phyloP scores from a whole-genome alignment of 345 rosid genomes.

The Ailanthus altissimus region DNA sequence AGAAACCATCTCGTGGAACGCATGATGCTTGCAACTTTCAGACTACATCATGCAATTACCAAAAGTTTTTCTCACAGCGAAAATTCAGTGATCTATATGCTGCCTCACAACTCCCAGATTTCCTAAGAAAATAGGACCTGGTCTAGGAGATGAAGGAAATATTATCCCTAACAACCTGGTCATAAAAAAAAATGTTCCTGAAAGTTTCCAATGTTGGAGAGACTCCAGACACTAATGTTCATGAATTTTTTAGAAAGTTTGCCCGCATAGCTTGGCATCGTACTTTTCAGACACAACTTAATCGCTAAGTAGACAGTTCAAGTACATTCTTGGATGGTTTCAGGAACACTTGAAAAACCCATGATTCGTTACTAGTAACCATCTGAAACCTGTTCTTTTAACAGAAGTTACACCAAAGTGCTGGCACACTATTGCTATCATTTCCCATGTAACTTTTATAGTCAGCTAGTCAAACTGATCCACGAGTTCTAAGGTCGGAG shows the following conservation, averaged over 20 bases:
- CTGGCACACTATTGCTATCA: neutral
- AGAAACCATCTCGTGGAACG: neutral
- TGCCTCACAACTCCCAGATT: neutral
- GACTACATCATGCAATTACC: neutral
- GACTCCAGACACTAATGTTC: neutral
- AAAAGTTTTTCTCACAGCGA: neutral
- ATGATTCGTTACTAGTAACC: neutral
- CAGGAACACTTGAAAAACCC: neutral
- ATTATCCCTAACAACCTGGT: neutral
- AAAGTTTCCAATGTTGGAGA: neutral
- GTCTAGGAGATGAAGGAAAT: neutral
- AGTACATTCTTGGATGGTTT: neutral
- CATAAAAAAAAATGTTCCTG: neutral
- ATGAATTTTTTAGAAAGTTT: neutral
- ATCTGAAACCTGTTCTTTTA: neutral
- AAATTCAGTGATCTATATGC: neutral
- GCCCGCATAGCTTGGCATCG: neutral
- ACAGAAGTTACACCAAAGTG: neutral
- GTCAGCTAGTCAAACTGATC: neutral
- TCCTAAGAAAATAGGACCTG: neutral
- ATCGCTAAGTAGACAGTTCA: neutral
- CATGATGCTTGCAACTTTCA: neutral
- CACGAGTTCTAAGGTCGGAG: neutral
- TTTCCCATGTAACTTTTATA: neutral
- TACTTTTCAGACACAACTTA: constrained; percentile 3